These are phyloP conservation scores for Talaromyces liani DNA, from an alignment of 495 filamentous ascomycete genomes.

Conservation along the genomic window DNA sequence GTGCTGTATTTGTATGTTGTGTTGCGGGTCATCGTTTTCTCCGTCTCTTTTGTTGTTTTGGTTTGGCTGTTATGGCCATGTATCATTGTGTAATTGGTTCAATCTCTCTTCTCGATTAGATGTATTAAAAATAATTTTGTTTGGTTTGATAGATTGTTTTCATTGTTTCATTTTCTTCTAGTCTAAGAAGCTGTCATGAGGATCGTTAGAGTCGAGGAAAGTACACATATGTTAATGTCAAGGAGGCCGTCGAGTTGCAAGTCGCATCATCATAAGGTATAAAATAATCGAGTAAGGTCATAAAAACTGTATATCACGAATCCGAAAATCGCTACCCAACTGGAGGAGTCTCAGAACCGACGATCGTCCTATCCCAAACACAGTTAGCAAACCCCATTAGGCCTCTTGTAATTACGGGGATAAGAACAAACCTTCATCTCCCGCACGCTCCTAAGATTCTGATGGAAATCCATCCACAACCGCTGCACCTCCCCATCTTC, in stretches of 20 bases:
- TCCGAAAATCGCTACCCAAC: not conserved
- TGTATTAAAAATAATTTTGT: conserved; percentile 2
- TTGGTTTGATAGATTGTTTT: not conserved
- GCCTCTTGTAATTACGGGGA: too few relatives aligned
- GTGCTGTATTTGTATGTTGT: not conserved
- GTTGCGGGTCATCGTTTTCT: not conserved
- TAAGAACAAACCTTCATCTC: conserved; percentile 30
- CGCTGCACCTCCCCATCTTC: conserved; percentile 43
- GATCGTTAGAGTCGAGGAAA: not conserved
- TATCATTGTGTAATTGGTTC: not conserved
- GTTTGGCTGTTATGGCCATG: not conserved
- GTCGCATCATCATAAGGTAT: not conserved
- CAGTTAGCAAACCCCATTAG: not conserved
- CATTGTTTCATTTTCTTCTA: not conserved
- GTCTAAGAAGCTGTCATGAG: not conserved
- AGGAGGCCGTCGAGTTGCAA: not conserved
- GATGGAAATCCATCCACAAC: conserved; percentile 54
- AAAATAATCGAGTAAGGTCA: not conserved
- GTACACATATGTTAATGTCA: not conserved
- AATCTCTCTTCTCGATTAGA: not conserved
- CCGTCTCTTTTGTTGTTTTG: not conserved
- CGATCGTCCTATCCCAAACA: not conserved
- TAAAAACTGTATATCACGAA: not conserved
- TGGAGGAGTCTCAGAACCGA: not conserved
- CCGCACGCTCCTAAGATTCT: conserved; percentile 46